Percentiles rank a stretch among this genome's conserved stretches.
phyloP scores from a whole-genome alignment of 768 basidiomycete species.

The Leccinum subgranulosum region DNA sequence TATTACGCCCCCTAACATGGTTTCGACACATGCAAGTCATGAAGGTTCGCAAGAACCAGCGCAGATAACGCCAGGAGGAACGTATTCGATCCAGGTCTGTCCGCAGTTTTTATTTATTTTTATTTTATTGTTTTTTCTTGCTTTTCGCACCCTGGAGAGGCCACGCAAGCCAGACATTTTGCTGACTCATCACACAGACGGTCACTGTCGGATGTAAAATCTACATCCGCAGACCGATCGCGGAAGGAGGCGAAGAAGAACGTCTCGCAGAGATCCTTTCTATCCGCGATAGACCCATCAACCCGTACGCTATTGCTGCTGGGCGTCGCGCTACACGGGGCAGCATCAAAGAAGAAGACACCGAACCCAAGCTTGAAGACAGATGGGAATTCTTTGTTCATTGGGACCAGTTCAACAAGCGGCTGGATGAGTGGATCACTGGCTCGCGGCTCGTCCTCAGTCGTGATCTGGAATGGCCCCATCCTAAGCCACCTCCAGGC shows the following conservation, averaged over 20 bases:
- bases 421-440: conserved; percentile 95
- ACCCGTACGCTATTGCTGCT: conserved; percentile 40
- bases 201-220: conserved; percentile 95
- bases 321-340: conserved; percentile 40
- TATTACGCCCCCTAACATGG: conserved; percentile 19
- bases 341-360: conserved; percentile 43
- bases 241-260: conserved; percentile 77
- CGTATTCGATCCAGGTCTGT: conserved; percentile 71
- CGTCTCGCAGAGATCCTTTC: conserved; percentile 95
- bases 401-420: conserved; percentile 99
- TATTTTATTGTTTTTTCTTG: not conserved
- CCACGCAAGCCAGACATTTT: conserved; percentile 15
- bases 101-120: conserved; percentile 7
- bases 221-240: conserved; percentile 77
- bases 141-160: conserved; percentile 25
- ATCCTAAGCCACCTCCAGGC: conserved; percentile 65
- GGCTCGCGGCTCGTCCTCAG: conserved; percentile 81
- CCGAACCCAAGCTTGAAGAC: conserved; percentile 62
- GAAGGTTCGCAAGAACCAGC: conserved; percentile 48
- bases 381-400: conserved; percentile 96
- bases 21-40: conserved; percentile 31
- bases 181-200: conserved; percentile 54
- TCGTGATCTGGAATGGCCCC: conserved; percentile 94
- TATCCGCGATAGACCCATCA: conserved; percentile 81
- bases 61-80: conserved; percentile 68